Conservation (phyloP, 108 stramenopile species). For the Cyclostephanos invisitatus region DNA sequence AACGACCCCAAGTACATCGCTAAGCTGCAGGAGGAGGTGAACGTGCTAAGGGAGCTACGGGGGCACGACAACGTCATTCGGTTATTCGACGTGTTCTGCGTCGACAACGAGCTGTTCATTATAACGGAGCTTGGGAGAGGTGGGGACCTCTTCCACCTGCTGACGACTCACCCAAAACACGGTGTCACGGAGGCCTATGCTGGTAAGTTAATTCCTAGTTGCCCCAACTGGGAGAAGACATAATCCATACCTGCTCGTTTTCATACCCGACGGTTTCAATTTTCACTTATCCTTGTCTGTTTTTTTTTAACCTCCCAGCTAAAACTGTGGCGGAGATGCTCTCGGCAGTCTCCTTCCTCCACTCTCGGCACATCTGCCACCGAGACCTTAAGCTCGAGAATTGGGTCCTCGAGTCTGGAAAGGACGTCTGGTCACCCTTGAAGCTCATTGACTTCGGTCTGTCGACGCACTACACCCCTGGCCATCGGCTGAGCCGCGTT, state of each 20-base stretch:
- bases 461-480: slow-evolving; percentile 89
- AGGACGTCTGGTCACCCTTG: slow-evolving; percentile 89
- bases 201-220: slow-evolving; percentile 50
- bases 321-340: slow-evolving; percentile 93
- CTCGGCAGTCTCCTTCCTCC: slow-evolving; percentile 93
- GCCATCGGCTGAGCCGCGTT: slow-evolving; percentile 81
- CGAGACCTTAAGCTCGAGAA: slow-evolving; percentile 96
- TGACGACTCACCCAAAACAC: slow-evolving; percentile 92
- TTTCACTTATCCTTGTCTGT: slow-evolving; percentile 11
- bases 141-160: slow-evolving; percentile 88
- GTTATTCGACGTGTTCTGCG: slow-evolving; percentile 60
- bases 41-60: slow-evolving; percentile 83
- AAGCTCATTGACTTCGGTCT: slow-evolving; percentile 96
- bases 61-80: slow-evolving; percentile 65
- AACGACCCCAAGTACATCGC: slow-evolving; percentile 93
- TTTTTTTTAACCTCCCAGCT: slow-evolving; percentile 44
- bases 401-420: slow-evolving; percentile 91
- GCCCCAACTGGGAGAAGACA: too few species aligned
- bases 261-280: slow-evolving; percentile 12
- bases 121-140: slow-evolving; percentile 91
- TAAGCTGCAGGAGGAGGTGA: slow-evolving; percentile 92
- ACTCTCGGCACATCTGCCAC: slow-evolving; percentile 85
- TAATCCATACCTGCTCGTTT: background rate
- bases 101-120: slow-evolving; percentile 56
- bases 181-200: slow-evolving; percentile 92